phyloP scores from a whole-genome alignment of 148 eudicot genomes.

The Vaccinium vitisidaea region DNA sequence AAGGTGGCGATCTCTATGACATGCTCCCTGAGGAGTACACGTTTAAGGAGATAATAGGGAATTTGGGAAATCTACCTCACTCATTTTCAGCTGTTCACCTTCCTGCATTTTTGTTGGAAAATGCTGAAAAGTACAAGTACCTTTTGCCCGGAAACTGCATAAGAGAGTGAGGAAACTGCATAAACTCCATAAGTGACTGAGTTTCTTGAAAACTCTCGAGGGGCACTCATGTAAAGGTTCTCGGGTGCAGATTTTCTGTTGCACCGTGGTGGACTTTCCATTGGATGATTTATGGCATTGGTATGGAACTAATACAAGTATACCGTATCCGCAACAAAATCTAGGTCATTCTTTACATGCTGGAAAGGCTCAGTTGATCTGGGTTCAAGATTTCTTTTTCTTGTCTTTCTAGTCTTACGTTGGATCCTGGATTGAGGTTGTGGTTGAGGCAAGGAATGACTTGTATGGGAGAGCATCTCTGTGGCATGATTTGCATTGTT shows the following conservation, averaged over 20 bases:
- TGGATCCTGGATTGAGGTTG: not conserved
- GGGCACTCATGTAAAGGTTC: not conserved
- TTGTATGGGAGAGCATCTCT: conserved; percentile 4
- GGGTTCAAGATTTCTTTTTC: not conserved
- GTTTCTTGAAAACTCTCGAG: not conserved
- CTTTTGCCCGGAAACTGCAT: conserved; percentile 59
- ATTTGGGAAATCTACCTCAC: conserved; percentile 47
- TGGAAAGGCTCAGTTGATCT: not conserved
- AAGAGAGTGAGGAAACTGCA: conserved; percentile 22
- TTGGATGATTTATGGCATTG: not conserved
- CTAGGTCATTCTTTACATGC: conserved; percentile 15
- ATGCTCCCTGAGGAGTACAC: conserved; percentile 66
- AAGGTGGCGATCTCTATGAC: conserved; percentile 49
- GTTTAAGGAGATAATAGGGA: conserved; percentile 51
- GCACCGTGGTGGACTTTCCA: conserved; percentile 2
- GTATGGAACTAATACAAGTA: not conserved
- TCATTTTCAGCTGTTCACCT: conserved; percentile 54
- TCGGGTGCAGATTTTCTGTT: conserved; percentile 18
- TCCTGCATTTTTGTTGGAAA: conserved; percentile 43
- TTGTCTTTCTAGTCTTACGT: conserved; percentile 11
- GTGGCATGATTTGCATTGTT: conserved; percentile 10
- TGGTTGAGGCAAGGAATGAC: conserved; percentile 3
- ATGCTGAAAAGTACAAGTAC: conserved; percentile 47
- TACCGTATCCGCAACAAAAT: not conserved
- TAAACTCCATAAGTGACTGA: conserved; percentile 22